Evolutionary conservation across 2,329 filamentous ascomycete species (phyloP).

Genomic region (Aspergillus transmontanensis): DNA sequence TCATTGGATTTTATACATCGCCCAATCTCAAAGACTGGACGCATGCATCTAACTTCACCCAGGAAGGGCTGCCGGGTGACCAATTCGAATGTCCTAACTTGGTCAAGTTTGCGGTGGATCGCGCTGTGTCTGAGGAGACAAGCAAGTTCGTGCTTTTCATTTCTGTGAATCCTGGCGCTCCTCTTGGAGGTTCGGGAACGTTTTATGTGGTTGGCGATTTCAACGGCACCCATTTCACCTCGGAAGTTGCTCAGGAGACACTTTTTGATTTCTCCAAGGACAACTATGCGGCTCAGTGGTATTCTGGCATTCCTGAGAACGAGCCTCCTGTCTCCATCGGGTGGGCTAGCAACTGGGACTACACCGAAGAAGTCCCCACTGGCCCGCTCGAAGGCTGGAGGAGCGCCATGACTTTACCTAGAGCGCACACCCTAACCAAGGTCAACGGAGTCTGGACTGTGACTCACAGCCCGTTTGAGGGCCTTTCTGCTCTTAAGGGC

Average conservation of each 20-base stretch:
- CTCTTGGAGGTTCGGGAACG: slow-evolving; percentile 44
- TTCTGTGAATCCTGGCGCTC: slow-evolving; percentile 40
- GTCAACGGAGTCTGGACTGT: slow-evolving; percentile 55
- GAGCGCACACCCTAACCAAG: slow-evolving; percentile 56
- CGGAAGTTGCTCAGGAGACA: slow-evolving; percentile 23
- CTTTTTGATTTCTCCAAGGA: slow-evolving; percentile 36
- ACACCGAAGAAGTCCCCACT: slow-evolving; percentile 57
- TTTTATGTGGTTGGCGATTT: slow-evolving; percentile 43
- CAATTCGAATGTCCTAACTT: slow-evolving; percentile 69
- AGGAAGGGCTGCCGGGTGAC: slow-evolving; percentile 54
- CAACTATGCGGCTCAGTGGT: slow-evolving; percentile 57
- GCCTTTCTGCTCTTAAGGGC: slow-evolving; percentile 50
- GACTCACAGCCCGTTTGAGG: slow-evolving; percentile 53
- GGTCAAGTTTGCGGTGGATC: slow-evolving; percentile 56
- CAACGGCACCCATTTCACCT: slow-evolving; percentile 62
- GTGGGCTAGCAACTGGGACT: slow-evolving; percentile 65
- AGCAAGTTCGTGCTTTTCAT: slow-evolving; percentile 31
- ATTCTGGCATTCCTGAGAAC: slow-evolving; percentile 48
- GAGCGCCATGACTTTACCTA: slow-evolving; percentile 55
- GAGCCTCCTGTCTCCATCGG: slow-evolving; percentile 52
- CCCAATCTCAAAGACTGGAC: slow-evolving; percentile 62
- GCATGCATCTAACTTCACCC: slow-evolving; percentile 60
- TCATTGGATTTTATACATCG: slow-evolving; percentile 64
- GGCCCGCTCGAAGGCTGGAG: slow-evolving; percentile 56
- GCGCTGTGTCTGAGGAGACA: not conserved